Percentiles rank a stretch among this genome's conserved stretches.
Conservation (phyloP, 345 rosid genomes). For the Sapria himalayana region DNA sequence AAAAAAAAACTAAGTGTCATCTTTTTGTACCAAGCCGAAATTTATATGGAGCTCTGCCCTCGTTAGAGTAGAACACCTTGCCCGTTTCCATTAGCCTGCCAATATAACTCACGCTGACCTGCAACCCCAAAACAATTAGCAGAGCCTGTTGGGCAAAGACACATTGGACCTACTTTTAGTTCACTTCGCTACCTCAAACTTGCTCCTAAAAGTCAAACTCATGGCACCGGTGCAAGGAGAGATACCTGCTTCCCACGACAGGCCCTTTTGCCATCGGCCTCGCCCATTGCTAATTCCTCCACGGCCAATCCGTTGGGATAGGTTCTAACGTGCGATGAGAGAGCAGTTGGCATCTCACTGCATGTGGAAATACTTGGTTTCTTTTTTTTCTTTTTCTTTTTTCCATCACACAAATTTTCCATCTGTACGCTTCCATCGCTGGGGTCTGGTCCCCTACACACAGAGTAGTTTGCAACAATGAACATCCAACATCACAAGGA, state of each 20-base stretch:
- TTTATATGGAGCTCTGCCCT: conserved; percentile 53
- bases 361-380: too few relatives aligned
- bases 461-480: neutral
- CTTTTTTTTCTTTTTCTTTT: conserved; percentile 44
- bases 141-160: too few relatives aligned
- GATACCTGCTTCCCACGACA: conserved; percentile 55
- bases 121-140: conserved; percentile 13
- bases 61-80: conserved; percentile 66
- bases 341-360: conserved; percentile 15
- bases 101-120: conserved; percentile 61
- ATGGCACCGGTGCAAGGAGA: neutral
- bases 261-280: conserved; percentile 79
- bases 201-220: too few relatives aligned
- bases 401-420: conserved; percentile 27
- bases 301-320: conserved; percentile 69
- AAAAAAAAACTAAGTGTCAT: conserved; percentile 2
- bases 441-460: conserved; percentile 15
- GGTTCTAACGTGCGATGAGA: conserved; percentile 42
- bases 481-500: neutral
- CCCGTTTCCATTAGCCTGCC: conserved; percentile 91
- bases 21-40: conserved; percentile 54
- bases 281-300: conserved; percentile 71
- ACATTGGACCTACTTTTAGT: too few relatives aligned
- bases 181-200: too few relatives aligned
- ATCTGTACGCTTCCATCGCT: conserved; percentile 13